Conservation (phyloP, 1,284 basidiomycete species). For the Ustilago vetiveriae region DNA sequence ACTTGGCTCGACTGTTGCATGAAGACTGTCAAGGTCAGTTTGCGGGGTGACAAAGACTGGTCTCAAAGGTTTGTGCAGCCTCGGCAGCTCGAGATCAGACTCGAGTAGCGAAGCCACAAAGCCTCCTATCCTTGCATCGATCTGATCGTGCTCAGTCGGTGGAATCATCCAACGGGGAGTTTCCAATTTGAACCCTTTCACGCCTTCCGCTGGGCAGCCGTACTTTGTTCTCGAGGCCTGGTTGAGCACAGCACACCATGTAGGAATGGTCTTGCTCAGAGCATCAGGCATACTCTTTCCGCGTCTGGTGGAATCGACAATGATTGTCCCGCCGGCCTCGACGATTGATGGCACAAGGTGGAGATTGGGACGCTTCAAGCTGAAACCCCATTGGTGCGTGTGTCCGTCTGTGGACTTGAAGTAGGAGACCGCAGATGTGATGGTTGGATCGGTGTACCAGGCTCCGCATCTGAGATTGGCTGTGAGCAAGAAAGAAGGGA, state of each 20-base stretch:
- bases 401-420: conserved; percentile 99
- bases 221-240: conserved; percentile 70
- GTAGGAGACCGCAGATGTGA: conserved; percentile 73
- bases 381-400: conserved; percentile 70
- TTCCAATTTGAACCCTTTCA: conserved; percentile 51
- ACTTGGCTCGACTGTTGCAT: neutral
- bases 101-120: conserved; percentile 76
- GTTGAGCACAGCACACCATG: conserved; percentile 95
- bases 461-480: conserved; percentile 93
- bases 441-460: conserved; percentile 85
- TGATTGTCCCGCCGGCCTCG: conserved; percentile 78
- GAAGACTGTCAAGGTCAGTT: conserved; percentile 9
- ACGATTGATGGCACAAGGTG: conserved; percentile 76
- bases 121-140: conserved; percentile 73
- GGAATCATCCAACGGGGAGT: conserved; percentile 58
- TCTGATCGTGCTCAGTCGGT: conserved; percentile 71
- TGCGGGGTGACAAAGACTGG: conserved; percentile 74
- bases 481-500: conserved; percentile 60
- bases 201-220: conserved; percentile 59
- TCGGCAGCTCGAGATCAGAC: conserved; percentile 61
- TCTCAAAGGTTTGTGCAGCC: conserved; percentile 72
- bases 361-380: conserved; percentile 76
- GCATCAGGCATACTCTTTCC: conserved; percentile 96
- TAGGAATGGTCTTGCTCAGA: conserved; percentile 90
- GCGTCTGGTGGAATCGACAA: conserved; percentile 91